phyloP scores from a whole-genome alignment of 345 rosid genomes.

The Raphanus sativus region DNA sequence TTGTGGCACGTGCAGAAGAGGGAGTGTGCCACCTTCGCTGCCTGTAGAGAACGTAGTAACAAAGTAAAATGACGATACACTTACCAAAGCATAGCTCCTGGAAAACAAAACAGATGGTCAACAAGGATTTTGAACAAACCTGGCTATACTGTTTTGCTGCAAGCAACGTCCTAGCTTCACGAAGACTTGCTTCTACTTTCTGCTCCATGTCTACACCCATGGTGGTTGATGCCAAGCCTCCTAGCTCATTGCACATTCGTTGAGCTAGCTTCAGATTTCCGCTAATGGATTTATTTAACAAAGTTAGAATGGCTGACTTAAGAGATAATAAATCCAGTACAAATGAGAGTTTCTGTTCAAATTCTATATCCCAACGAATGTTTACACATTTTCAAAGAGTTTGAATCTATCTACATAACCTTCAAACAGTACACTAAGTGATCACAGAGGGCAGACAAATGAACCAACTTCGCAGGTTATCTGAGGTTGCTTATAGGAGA shows the following conservation, averaged over 20 bases:
- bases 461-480: slow-evolving; percentile 3
- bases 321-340: slow-evolving; percentile 1
- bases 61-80: slow-evolving; percentile 21
- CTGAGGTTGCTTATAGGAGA: neutral
- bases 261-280: slow-evolving; percentile 88
- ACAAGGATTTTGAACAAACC: slow-evolving; percentile 46
- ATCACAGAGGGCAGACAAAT: slow-evolving; percentile 11
- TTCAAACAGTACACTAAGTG: slow-evolving; percentile 8
- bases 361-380: neutral
- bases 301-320: slow-evolving; percentile 22
- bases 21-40: slow-evolving; percentile 80
- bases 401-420: slow-evolving; percentile 8
- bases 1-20: slow-evolving; percentile 92
- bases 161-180: slow-evolving; percentile 88
- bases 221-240: slow-evolving; percentile 75
- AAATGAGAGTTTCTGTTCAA: neutral
- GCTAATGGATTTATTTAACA: slow-evolving; percentile 41
- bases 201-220: slow-evolving; percentile 85
- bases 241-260: slow-evolving; percentile 79
- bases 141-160: slow-evolving; percentile 90
- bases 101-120: slow-evolving; percentile 8
- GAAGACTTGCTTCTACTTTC: slow-evolving; percentile 87
- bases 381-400: slow-evolving; percentile 5
- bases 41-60: slow-evolving; percentile 54
- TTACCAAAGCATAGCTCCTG: slow-evolving; percentile 11